Evolutionary conservation across 805 yeast genomes (phyloP), one percentile per base, ranked within the genome.

Genomic region (Clavispora phyllophila): DNA sequence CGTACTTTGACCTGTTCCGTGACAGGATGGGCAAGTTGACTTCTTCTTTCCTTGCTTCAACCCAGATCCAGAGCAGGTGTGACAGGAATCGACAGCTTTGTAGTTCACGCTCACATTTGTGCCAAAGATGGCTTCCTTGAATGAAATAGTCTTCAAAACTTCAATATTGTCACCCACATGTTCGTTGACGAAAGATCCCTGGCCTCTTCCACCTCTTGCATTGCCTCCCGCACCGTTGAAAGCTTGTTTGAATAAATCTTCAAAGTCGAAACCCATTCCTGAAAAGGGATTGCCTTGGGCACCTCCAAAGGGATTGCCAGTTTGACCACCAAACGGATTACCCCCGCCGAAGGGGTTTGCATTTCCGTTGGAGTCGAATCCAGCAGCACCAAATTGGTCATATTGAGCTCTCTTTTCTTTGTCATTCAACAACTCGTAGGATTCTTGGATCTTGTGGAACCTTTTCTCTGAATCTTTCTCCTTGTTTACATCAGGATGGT

Each of bases 401-500:
- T 81, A 93, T 59, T 93, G 96, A 41, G 82, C 78, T 55, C 88
- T 79, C 73, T 91, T 91, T 17, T 78, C 78, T 41, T 87, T 85
- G 61, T 89, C 95, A 36, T 88, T 81, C 57, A 93, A 72, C 28
- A 93, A 79, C 64, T 93, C 99, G 59, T 95, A 93, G 1, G 97
- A 95, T 50, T 86, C 93, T 60, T 91, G 98, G 50, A 93, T 78
- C 56, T 86, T 87, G 58, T 93, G 98, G 68, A 93, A 93, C 62
- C 81, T 81, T 58, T 80, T 79, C 55, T 91, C 96, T 0, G 98
- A 93, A 15, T 78, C 91, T 20, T 79, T 77, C 49, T 87, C 96
- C 64, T 91, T 93, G 64, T 91, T 93, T 36, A 93, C 87, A 68
- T 93, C 99, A 0, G 99, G 99, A 64, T 93, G 99, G 63, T 72